Conservation (phyloP, 768 basidiomycete species). For the Xerocomus potaroensis region DNA sequence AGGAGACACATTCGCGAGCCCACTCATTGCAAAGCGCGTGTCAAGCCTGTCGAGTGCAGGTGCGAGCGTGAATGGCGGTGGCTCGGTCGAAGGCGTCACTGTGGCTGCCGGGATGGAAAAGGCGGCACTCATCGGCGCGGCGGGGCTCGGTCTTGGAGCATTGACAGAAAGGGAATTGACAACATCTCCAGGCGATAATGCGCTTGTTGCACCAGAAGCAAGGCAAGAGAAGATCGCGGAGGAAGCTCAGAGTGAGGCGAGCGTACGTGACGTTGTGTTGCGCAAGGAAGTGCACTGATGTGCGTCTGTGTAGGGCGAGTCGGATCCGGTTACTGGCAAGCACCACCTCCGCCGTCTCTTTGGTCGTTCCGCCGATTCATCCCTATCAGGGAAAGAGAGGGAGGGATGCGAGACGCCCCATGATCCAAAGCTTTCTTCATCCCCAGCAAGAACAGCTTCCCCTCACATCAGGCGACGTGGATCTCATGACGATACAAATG, state of each 20-base stretch:
- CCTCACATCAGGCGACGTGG: slow-evolving; percentile 19
- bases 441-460: slow-evolving; percentile 21
- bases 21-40: slow-evolving; percentile 20
- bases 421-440: slow-evolving; percentile 23
- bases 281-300: not conserved
- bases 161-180: slow-evolving; percentile 47
- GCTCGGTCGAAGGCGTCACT: slow-evolving; percentile 17
- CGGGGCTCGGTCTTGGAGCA: slow-evolving; percentile 25
- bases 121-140: slow-evolving; percentile 15
- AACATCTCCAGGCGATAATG: slow-evolving; percentile 60
- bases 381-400: slow-evolving; percentile 30
- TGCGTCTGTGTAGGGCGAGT: slow-evolving; percentile 40
- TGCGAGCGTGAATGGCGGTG: slow-evolving; percentile 24
- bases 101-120: slow-evolving; percentile 19
- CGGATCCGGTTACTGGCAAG: slow-evolving; percentile 33
- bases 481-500: slow-evolving; percentile 22
- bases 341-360: slow-evolving; percentile 52
- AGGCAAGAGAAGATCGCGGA: slow-evolving; percentile 29
- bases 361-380: slow-evolving; percentile 48
- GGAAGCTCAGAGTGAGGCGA: slow-evolving; percentile 69
- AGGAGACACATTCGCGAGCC: slow-evolving; percentile 14
- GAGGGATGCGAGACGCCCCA: slow-evolving; percentile 30
- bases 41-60: slow-evolving; percentile 27
- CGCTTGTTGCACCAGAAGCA: slow-evolving; percentile 38
- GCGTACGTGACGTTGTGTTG: slow-evolving; percentile 21